Conservation (phyloP, 2,329 filamentous ascomycete genomes). For the Trichoderma sp. region DNA sequence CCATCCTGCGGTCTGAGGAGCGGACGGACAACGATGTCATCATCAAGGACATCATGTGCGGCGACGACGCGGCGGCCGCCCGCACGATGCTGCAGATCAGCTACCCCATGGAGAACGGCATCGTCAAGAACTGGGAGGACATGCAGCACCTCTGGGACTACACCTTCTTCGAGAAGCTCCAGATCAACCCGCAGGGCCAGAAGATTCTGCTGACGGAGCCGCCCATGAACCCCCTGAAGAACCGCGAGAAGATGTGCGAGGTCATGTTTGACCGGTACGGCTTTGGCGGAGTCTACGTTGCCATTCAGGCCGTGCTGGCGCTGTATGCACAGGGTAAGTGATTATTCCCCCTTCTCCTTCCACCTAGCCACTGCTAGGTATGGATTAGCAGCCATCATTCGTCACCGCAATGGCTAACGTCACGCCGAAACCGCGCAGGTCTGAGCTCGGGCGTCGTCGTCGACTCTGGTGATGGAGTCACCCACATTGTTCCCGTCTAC, state of each 20-base stretch:
- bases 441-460: constrained; percentile 95
- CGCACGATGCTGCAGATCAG: constrained; percentile 97
- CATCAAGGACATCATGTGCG: constrained; percentile 99
- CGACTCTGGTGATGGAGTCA: constrained; percentile 96
- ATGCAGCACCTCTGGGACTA: constrained; percentile 99
- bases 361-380: neutral
- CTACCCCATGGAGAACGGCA: constrained; percentile 99
- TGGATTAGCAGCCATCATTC: neutral
- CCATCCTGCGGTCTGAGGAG: constrained; percentile 96
- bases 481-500: constrained; percentile 97
- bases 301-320: constrained; percentile 94
- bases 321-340: constrained; percentile 87
- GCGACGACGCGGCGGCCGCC: constrained; percentile 93
- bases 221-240: constrained; percentile 95
- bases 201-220: constrained; percentile 98
- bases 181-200: constrained; percentile 83
- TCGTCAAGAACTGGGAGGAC: constrained; percentile 99
- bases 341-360: neutral
- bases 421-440: constrained; percentile 50
- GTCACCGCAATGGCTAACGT: constrained; percentile 2
- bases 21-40: constrained; percentile 62
- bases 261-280: constrained; percentile 98
- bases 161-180: constrained; percentile 97
- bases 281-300: constrained; percentile 96
- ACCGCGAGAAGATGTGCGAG: constrained; percentile 96